These are phyloP conservation scores for Chenopodium suecicum DNA, from an alignment of 148 eudicot species.

Conservation along the genomic window DNA sequence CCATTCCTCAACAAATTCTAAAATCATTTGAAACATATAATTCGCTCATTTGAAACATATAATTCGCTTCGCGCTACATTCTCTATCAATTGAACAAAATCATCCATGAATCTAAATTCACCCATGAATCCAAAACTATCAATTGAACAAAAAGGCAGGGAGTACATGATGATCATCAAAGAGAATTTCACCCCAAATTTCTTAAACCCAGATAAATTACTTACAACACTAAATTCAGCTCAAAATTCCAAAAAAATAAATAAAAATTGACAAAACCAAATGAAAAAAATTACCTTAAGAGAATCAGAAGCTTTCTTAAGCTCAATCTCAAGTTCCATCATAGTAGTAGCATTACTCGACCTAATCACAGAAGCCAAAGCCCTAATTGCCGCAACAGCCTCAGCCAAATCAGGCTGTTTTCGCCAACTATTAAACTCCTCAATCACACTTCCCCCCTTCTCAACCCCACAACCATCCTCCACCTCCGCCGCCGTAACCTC, in stretches of 20 bases:
- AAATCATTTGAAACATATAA: background rate
- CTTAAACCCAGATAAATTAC: too few species aligned
- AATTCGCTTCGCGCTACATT: background rate
- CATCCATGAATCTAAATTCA: too few species aligned
- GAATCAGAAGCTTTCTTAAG: constrained; percentile 89
- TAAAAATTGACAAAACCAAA: background rate
- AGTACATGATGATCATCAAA: background rate
- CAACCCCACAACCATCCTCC: constrained; percentile 18
- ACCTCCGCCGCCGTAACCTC: constrained; percentile 13
- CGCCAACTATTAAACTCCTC: constrained; percentile 87
- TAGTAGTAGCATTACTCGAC: constrained; percentile 75
- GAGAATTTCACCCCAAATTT: background rate
- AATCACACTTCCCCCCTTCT: constrained; percentile 56
- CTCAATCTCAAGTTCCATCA: constrained; percentile 96
- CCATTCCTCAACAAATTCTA: background rate
- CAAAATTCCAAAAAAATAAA: too few species aligned
- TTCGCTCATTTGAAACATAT: background rate
- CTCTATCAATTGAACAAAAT: too few species aligned
- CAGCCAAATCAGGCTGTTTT: constrained; percentile 91
- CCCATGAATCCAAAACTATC: background rate
- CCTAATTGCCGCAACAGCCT: constrained; percentile 97
- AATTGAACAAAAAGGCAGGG: too few species aligned
- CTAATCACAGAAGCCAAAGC: constrained; percentile 88
- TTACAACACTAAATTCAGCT: too few species aligned
- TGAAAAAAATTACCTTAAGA: constrained; percentile 49